phyloP scores from a whole-genome alignment of 345 rosid genomes.

The Hypericum perforatum region DNA sequence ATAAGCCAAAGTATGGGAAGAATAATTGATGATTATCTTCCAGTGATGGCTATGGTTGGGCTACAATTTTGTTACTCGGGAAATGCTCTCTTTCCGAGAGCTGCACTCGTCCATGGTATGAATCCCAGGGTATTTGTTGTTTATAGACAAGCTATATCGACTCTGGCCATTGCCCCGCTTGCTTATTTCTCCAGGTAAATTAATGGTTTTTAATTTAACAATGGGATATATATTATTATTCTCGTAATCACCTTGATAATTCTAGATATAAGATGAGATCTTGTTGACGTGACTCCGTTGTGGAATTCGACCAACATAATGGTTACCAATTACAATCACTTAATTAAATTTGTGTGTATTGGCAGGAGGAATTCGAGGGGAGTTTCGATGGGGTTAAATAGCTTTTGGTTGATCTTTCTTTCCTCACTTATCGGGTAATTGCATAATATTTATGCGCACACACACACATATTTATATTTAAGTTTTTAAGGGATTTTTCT shows the following conservation, averaged over 20 bases:
- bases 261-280: too few relatives aligned
- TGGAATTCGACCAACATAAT: too few relatives aligned
- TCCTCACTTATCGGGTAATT: conserved; percentile 36
- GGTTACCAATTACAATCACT: too few relatives aligned
- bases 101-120: conserved; percentile 31
- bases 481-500: too few relatives aligned
- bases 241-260: too few relatives aligned
- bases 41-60: conserved; percentile 27
- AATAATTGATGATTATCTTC: conserved; percentile 17
- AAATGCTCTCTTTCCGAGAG: conserved; percentile 24
- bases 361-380: conserved; percentile 18
- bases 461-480: too few relatives aligned
- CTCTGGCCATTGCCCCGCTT: conserved; percentile 25
- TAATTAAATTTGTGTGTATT: not conserved
- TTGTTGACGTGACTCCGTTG: too few relatives aligned
- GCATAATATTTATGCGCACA: too few relatives aligned
- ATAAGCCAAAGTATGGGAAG: too few relatives aligned
- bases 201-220: too few relatives aligned
- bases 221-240: too few relatives aligned
- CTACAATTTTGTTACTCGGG: conserved; percentile 28
- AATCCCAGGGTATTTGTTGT: conserved; percentile 33
- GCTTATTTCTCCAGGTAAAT: conserved; percentile 24
- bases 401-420: conserved; percentile 28
- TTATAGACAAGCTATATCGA: conserved; percentile 35
- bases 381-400: conserved; percentile 23